Percentiles rank a stretch among this genome's conserved stretches.
Conservation (phyloP, 495 filamentous ascomycete genomes). For the Recurvomyces mirabilis region DNA sequence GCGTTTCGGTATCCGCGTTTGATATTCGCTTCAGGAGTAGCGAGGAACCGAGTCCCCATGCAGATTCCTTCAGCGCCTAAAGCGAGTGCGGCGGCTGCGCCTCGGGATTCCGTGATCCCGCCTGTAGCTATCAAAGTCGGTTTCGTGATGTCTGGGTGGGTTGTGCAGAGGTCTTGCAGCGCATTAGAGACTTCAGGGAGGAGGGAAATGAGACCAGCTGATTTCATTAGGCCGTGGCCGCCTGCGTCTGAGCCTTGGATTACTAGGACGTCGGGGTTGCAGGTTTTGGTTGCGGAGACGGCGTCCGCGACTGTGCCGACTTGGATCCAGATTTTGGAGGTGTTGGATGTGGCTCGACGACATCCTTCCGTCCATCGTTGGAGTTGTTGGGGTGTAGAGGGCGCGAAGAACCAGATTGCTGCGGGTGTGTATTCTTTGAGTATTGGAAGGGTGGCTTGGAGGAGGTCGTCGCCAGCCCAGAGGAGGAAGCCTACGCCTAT, state of each 20-base stretch:
- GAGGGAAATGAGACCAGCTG: constrained; percentile 46
- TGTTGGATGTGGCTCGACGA: constrained; percentile 32
- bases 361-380: constrained; percentile 44
- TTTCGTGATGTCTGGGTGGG: constrained; percentile 22
- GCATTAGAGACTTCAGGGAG: constrained; percentile 50
- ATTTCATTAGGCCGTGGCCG: constrained; percentile 55
- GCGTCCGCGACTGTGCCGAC: constrained; percentile 51
- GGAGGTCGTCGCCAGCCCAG: constrained; percentile 37
- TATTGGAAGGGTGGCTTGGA: constrained; percentile 11
- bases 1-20: constrained; percentile 48
- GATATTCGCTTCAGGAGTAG: constrained; percentile 52
- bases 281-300: constrained; percentile 29
- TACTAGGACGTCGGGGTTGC: constrained; percentile 53
- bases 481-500: constrained; percentile 53
- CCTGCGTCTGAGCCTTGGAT: constrained; percentile 65
- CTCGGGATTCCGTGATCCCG: constrained; percentile 59
- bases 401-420: constrained; percentile 64
- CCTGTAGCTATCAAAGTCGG: constrained; percentile 56
- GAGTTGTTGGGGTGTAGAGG: constrained; percentile 38
- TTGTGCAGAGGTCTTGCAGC: constrained; percentile 26
- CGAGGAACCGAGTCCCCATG: constrained; percentile 63
- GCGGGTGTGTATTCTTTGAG: constrained; percentile 43
- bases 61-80: constrained; percentile 57
- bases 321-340: constrained; percentile 56
- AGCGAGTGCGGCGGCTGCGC: constrained; percentile 51